phyloP scores from a whole-genome alignment of 176 grass and related monocot genomes.

The Raddia guianensis region DNA sequence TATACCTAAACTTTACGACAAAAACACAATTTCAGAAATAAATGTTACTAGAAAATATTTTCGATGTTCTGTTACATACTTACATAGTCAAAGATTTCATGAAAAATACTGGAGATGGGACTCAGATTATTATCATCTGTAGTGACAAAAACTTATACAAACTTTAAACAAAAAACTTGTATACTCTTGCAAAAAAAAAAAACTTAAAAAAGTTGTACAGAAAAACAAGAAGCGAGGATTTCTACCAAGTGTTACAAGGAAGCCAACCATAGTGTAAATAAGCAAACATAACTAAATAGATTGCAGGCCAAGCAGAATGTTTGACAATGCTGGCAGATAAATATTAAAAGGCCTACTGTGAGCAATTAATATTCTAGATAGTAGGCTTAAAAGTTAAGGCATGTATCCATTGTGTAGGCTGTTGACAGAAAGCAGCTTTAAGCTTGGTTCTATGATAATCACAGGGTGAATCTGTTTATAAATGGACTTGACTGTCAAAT shows the following conservation, averaged over 20 bases:
- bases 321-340: slow-evolving; percentile 3
- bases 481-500: not conserved
- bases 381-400: not conserved
- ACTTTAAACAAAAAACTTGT: not conserved
- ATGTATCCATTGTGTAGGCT: not conserved
- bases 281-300: slow-evolving; percentile 20
- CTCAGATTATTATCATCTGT: not conserved
- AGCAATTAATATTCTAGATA: not conserved
- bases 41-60: slow-evolving; percentile 35
- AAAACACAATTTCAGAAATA: slow-evolving; percentile 26
- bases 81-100: not conserved
- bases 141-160: slow-evolving; percentile 1
- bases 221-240: slow-evolving; percentile 17
- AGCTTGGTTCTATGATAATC: not conserved
- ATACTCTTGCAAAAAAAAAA: not conserved
- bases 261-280: slow-evolving; percentile 17
- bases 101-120: slow-evolving; percentile 17
- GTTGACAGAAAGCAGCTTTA: slow-evolving; percentile 3
- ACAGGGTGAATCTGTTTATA: slow-evolving; percentile 16
- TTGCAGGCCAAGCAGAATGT: not conserved
- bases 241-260: slow-evolving; percentile 23
- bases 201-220: not conserved
- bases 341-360: slow-evolving; percentile 10
- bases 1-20: slow-evolving; percentile 63
- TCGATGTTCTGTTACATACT: slow-evolving; percentile 1